Evolutionary conservation across 2,329 filamentous ascomycete genomes (phyloP).

Genomic region (Microascus cirrosus): DNA sequence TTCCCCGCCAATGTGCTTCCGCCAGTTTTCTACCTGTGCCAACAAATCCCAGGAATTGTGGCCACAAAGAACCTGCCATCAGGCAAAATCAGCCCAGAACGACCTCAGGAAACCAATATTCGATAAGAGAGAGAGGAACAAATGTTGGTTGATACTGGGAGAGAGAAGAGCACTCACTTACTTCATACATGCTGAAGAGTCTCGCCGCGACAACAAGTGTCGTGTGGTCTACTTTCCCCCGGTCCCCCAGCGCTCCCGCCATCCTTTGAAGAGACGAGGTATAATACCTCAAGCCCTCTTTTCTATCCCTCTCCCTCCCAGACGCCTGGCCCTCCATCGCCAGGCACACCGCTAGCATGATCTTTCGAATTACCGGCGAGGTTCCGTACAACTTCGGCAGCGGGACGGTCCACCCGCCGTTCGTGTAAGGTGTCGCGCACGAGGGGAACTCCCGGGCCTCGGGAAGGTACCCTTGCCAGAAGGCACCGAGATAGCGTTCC

Average conservation of each 20-base stretch:
- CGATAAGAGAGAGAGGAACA: neutral
- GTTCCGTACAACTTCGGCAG: neutral
- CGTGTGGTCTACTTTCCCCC: neutral
- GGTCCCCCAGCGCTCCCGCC: neutral
- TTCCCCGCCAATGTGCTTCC: neutral
- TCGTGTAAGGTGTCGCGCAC: neutral
- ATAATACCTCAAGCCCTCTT: neutral
- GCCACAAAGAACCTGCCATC: neutral
- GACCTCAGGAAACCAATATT: neutral
- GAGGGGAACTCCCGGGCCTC: neutral
- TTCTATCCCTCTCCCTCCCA: neutral
- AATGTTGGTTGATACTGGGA: neutral
- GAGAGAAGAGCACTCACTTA: neutral
- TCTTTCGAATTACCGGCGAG: neutral
- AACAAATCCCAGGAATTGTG: neutral
- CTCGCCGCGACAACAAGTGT: neutral
- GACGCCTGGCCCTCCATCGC: neutral
- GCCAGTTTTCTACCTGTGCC: neutral
- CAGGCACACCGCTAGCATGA: neutral
- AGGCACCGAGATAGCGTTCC: neutral
- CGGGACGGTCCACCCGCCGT: neutral
- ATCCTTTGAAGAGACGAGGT: neutral
- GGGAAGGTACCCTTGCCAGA: neutral
- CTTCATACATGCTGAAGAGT: neutral
- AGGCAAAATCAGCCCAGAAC: neutral